These are phyloP conservation scores for Epithemia pelagica DNA, from an alignment of 108 stramenopile species.

Conservation along the genomic window DNA sequence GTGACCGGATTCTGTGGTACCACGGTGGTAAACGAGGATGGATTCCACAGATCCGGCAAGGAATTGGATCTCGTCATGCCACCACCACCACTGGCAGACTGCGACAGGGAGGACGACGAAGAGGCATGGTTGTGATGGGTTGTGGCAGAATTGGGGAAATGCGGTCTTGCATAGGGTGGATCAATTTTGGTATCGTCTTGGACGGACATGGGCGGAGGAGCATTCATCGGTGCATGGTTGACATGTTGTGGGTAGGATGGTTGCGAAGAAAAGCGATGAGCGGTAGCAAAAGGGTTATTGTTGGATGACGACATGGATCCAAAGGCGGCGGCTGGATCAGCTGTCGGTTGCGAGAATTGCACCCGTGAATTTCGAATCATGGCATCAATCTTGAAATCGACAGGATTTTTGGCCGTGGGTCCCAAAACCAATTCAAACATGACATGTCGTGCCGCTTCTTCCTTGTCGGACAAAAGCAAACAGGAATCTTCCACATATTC, in stretches of 20 bases:
- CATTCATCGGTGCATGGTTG: not conserved
- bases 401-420: conserved; percentile 3
- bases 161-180: not conserved
- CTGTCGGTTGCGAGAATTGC: not conserved
- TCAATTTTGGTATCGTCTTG: not conserved
- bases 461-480: not conserved
- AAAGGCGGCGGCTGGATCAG: not conserved
- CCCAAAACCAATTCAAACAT: conserved; percentile 4
- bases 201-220: not conserved
- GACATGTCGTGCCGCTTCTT: not conserved
- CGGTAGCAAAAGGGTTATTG: not conserved
- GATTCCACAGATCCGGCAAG: not conserved
- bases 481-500: not conserved
- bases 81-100: no score
- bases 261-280: no score
- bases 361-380: not conserved
- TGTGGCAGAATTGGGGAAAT: not conserved
- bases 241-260: no score
- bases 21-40: not conserved
- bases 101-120: not conserved
- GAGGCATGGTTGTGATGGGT: not conserved
- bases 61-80: not conserved
- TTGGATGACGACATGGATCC: not conserved
- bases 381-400: not conserved
- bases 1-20: no score